Evolutionary conservation across 306 rosid genomes (phyloP).

Genomic region (Rosa rugosa): DNA sequence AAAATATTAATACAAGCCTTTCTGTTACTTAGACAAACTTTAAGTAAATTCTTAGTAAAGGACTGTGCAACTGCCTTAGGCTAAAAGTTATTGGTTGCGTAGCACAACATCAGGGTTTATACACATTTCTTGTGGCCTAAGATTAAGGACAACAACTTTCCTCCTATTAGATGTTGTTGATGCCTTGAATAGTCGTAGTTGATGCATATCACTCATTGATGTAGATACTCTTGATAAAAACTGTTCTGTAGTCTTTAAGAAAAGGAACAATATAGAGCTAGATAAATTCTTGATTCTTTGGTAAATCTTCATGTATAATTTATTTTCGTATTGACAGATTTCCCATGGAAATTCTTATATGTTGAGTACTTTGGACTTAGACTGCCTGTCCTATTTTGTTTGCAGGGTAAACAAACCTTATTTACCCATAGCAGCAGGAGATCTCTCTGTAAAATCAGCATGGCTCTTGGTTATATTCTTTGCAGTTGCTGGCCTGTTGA

Average conservation of each 20-base stretch:
- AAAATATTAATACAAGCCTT: conserved; percentile 7
- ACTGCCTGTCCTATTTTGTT: conserved; percentile 25
- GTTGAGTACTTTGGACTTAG: conserved; percentile 5
- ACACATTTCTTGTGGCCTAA: conserved; percentile 1
- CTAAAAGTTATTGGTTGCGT: background rate
- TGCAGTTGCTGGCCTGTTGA: conserved; percentile 70
- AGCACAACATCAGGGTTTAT: background rate
- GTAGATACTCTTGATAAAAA: background rate
- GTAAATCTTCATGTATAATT: background rate
- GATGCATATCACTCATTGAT: background rate
- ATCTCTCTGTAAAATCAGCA: conserved; percentile 92
- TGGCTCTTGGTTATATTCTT: conserved; percentile 88
- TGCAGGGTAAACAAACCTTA: conserved; percentile 98
- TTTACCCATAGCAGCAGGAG: conserved; percentile 97
- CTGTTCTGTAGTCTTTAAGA: background rate
- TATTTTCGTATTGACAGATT: background rate
- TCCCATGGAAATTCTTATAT: conserved; percentile 3
- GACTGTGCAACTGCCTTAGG: background rate
- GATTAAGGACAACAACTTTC: background rate
- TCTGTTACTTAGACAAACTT: conserved; percentile 21
- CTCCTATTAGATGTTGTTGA: background rate
- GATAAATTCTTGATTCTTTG: background rate
- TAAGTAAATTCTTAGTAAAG: background rate
- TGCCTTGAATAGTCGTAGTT: background rate
- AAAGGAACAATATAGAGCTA: background rate